Evolutionary conservation across 2,329 filamentous ascomycete species (phyloP).

Genomic region (Xylaria hypoxylon): DNA sequence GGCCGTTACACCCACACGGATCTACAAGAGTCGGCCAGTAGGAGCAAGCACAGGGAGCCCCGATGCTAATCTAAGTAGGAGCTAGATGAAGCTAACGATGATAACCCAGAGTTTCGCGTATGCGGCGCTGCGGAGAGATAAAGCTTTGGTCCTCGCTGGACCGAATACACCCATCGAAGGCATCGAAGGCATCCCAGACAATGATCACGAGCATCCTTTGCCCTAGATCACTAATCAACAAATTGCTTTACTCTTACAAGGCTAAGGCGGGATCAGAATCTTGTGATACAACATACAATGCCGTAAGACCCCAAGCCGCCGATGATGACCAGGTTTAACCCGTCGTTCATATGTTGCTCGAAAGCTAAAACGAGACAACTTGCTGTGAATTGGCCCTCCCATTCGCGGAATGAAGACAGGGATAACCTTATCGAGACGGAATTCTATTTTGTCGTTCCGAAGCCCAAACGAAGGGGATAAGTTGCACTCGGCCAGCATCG

Average conservation of each 20-base stretch:
- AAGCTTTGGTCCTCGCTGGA: too few species aligned
- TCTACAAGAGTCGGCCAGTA: too few species aligned
- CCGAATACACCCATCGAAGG: background rate
- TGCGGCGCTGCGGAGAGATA: too few species aligned
- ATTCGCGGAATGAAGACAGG: background rate
- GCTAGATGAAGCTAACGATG: background rate
- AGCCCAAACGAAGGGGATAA: background rate
- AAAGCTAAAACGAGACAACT: slow-evolving; percentile 1
- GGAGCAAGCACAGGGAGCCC: too few species aligned
- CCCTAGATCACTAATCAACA: background rate
- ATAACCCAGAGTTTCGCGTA: too few species aligned
- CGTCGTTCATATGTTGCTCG: background rate
- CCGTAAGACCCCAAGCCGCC: background rate
- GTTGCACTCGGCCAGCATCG: slow-evolving; percentile 30
- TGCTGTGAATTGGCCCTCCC: background rate
- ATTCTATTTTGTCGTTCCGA: background rate
- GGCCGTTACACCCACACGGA: too few species aligned
- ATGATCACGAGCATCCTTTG: background rate
- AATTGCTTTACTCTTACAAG: background rate
- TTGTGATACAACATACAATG: background rate
- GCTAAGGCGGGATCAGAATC: background rate
- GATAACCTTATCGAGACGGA: background rate
- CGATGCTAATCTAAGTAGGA: background rate
- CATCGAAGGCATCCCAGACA: slow-evolving; percentile 3
- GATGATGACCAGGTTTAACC: slow-evolving; percentile 5